Conservation (phyloP, 1,284 basidiomycete species). For the Ustilago shanxiensis region DNA sequence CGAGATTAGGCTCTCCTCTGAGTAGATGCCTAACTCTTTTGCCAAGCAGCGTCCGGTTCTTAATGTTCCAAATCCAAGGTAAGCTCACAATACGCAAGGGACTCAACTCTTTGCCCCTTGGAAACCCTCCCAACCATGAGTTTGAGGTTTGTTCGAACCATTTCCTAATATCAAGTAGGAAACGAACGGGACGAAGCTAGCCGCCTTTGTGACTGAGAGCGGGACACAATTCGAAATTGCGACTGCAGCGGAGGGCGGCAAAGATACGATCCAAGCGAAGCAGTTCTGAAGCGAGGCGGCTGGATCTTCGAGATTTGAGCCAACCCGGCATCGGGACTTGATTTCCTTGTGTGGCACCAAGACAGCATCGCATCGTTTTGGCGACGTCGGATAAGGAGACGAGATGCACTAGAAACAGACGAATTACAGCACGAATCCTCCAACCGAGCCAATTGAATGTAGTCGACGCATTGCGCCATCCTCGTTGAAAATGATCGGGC, state of each 20-base stretch:
- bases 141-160: neutral
- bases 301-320: conserved; percentile 1
- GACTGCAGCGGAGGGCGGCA: conserved; percentile 3
- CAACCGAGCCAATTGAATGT: neutral
- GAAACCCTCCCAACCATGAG: neutral
- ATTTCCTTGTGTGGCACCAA: neutral
- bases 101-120: neutral
- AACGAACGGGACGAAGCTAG: neutral
- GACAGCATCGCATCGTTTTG: conserved; percentile 2
- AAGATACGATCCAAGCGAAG: neutral
- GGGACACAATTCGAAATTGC: conserved; percentile 8
- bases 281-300: conserved; percentile 8
- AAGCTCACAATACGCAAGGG: too few relatives aligned
- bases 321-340: neutral
- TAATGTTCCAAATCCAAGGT: too few relatives aligned
- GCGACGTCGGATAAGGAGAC: conserved; percentile 1
- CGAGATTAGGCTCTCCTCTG: neutral
- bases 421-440: neutral
- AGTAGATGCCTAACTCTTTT: neutral
- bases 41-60: neutral
- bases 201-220: conserved; percentile 1
- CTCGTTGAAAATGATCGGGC: neutral
- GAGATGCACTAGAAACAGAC: neutral
- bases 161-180: too few relatives aligned
- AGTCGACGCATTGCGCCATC: neutral